These are phyloP conservation scores for Adansonia grandidieri DNA, from an alignment of 441 rosid genomes.

Conservation along the genomic window DNA sequence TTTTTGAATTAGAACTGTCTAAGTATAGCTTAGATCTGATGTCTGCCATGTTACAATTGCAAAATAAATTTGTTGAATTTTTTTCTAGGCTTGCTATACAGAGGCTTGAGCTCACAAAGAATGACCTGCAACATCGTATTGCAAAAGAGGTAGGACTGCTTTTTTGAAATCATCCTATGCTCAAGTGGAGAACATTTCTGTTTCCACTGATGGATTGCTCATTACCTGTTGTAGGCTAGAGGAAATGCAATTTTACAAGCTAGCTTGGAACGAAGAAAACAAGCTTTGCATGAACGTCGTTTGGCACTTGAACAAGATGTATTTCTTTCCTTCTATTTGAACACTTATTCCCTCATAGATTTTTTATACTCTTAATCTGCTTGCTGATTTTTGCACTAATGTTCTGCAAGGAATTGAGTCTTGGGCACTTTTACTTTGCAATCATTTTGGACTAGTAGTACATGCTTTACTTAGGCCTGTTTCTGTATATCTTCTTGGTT, in stretches of 20 bases:
- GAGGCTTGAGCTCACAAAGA: constrained; percentile 92
- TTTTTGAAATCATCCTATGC: constrained; percentile 28
- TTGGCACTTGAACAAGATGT: constrained; percentile 99
- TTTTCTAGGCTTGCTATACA: constrained; percentile 89
- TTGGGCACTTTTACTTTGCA: background rate
- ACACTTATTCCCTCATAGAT: constrained; percentile 19
- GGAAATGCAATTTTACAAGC: constrained; percentile 98
- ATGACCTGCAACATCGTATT: constrained; percentile 88
- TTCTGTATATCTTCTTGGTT: background rate
- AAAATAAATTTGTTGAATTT: constrained; percentile 30
- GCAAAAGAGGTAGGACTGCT: constrained; percentile 83
- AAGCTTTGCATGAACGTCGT: constrained; percentile 96
- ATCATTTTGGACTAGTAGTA: background rate
- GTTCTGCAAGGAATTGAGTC: constrained; percentile 10
- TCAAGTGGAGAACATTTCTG: constrained; percentile 24
- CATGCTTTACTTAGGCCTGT: background rate
- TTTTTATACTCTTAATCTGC: constrained; percentile 18
- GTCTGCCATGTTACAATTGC: background rate
- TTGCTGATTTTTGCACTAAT: background rate
- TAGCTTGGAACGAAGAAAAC: constrained; percentile 97
- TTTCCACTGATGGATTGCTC: constrained; percentile 35
- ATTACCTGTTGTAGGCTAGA: constrained; percentile 67
- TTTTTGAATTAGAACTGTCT: background rate
- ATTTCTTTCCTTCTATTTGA: constrained; percentile 36
- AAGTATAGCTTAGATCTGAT: background rate